These are phyloP conservation scores for Dryas integrifolia DNA, from an alignment of 331 rosid genomes.

Conservation along the genomic window DNA sequence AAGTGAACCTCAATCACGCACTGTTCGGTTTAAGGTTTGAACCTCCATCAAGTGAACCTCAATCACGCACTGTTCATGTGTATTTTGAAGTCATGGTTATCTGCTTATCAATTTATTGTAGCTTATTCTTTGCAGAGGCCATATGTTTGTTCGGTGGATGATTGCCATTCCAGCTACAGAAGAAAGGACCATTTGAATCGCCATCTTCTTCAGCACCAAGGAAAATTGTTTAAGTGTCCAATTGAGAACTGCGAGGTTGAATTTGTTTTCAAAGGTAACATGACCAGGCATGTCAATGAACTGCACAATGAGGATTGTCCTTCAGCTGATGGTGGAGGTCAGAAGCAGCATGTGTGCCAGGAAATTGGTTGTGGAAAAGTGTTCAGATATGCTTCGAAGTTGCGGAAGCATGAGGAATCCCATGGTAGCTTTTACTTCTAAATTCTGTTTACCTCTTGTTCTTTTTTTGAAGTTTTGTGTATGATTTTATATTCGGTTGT, in stretches of 20 bases:
- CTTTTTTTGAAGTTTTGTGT: no score
- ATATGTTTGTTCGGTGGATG: conserved; percentile 53
- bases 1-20: conserved; percentile 78
- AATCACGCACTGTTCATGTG: conserved; percentile 46
- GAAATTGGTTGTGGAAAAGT: conserved; percentile 73
- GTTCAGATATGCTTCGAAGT: conserved; percentile 52
- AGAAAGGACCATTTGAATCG: conserved; percentile 85
- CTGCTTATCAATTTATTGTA: background rate
- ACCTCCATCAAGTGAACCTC: conserved; percentile 80
- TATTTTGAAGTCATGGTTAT: background rate
- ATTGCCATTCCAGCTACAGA: conserved; percentile 64
- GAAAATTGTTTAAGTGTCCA: conserved; percentile 61
- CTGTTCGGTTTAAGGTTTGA: conserved; percentile 54
- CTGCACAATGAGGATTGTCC: conserved; percentile 40
- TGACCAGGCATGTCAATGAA: conserved; percentile 54
- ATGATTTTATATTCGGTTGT: background rate
- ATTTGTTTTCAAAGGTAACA: conserved; percentile 47
- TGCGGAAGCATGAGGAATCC: conserved; percentile 62
- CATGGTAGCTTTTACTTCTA: conserved; percentile 44
- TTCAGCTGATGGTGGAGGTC: conserved; percentile 15
- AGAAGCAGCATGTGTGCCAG: conserved; percentile 52
- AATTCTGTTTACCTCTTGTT: background rate
- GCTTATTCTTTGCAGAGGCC: conserved; percentile 56
- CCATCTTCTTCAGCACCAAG: conserved; percentile 64
- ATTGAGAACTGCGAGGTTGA: conserved; percentile 46